Evolutionary conservation across 202 grass and related monocot genomes (phyloP).

Genomic region (Panicum virgatum): DNA sequence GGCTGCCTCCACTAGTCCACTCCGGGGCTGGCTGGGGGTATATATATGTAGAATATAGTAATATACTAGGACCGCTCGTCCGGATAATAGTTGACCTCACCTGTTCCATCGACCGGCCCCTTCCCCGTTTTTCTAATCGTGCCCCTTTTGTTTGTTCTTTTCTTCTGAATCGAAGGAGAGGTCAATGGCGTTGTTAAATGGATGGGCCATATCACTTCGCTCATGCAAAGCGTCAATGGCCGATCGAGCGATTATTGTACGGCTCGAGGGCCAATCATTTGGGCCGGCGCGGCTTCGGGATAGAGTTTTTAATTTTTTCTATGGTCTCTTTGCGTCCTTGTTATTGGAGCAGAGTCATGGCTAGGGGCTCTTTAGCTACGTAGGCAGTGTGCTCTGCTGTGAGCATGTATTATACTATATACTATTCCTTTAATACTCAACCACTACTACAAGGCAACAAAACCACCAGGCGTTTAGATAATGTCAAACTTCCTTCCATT

Average conservation of each 20-base stretch:
- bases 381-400: neutral
- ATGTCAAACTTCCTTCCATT: neutral
- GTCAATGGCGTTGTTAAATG: conserved; percentile 35
- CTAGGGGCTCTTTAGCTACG: too few species aligned
- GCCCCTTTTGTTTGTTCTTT: neutral
- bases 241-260: neutral
- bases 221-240: neutral
- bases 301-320: neutral
- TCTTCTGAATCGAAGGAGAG: neutral
- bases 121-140: neutral
- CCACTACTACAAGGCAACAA: neutral
- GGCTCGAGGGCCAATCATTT: conserved; percentile 14
- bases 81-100: conserved; percentile 56
- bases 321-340: neutral
- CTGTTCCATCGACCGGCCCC: conserved; percentile 16
- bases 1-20: conserved; percentile 39
- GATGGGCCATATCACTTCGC: neutral
- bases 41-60: neutral
- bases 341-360: neutral
- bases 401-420: neutral
- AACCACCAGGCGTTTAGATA: neutral
- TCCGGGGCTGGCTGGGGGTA: neutral
- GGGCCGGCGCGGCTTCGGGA: neutral
- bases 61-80: conserved; percentile 12
- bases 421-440: neutral